A percentile compares a stretch with the other conserved stretches of the same genome.
Conservation (phyloP, 176 grass and related monocot genomes). For the Paspalum notatum region DNA sequence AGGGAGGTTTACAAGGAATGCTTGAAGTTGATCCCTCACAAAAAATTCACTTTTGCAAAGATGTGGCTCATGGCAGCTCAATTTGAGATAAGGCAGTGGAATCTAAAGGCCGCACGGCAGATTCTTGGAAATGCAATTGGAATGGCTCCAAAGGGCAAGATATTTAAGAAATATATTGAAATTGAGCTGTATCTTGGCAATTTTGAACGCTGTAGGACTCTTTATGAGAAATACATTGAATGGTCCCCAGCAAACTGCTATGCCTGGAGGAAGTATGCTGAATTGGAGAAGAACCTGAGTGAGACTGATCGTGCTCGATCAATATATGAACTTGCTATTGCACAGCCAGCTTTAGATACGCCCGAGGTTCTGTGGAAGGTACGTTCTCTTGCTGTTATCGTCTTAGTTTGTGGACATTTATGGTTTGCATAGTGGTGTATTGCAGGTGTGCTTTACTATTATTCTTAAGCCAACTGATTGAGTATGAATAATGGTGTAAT, state of each 20-base stretch:
- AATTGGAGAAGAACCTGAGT: slow-evolving; percentile 74
- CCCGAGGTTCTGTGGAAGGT: slow-evolving; percentile 92
- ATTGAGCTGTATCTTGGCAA: slow-evolving; percentile 84
- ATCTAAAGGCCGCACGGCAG: slow-evolving; percentile 57
- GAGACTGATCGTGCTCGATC: slow-evolving; percentile 80
- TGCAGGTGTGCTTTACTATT: background rate
- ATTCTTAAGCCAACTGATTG: background rate
- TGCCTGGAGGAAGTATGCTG: slow-evolving; percentile 90
- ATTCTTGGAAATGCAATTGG: slow-evolving; percentile 92
- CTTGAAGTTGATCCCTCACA: slow-evolving; percentile 79
- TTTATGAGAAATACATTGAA: slow-evolving; percentile 89
- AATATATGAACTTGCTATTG: slow-evolving; percentile 87
- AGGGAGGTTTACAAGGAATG: slow-evolving; percentile 80
- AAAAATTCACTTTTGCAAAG: slow-evolving; percentile 83
- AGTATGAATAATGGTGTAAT: too few relatives aligned
- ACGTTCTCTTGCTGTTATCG: slow-evolving; percentile 15
- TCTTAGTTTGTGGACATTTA: slow-evolving; percentile 10
- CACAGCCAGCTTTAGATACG: slow-evolving; percentile 82
- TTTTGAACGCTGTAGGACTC: slow-evolving; percentile 67
- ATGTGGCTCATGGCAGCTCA: slow-evolving; percentile 87
- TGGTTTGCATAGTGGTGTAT: background rate
- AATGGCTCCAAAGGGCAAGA: slow-evolving; percentile 86
- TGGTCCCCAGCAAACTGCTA: slow-evolving; percentile 80
- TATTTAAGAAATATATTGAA: slow-evolving; percentile 97
- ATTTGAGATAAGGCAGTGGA: slow-evolving; percentile 71